Percentiles rank a stretch among this genome's conserved stretches.
Evolutionary conservation across 2,329 filamentous ascomycete species (phyloP).

Genomic region (Aspergillus fructus): DNA sequence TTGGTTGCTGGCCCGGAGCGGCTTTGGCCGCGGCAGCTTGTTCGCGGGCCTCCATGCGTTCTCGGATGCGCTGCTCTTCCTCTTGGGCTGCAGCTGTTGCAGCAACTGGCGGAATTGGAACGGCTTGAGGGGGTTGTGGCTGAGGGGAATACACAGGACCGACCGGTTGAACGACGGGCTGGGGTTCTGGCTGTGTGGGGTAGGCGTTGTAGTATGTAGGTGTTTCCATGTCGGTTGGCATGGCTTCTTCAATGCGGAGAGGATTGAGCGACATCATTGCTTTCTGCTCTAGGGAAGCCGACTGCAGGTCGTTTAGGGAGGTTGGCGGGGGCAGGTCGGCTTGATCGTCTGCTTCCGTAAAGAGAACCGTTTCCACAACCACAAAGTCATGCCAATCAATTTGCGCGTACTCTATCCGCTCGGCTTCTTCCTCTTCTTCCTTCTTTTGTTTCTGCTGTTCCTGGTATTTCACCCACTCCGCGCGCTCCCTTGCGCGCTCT

Average conservation of each 20-base stretch:
- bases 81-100: slow-evolving; percentile 46
- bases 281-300: slow-evolving; percentile 91
- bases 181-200: slow-evolving; percentile 40
- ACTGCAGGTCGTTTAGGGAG: slow-evolving; percentile 86
- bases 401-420: slow-evolving; percentile 73
- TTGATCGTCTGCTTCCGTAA: slow-evolving; percentile 84
- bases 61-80: slow-evolving; percentile 62
- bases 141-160: slow-evolving; percentile 33
- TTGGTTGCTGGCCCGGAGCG: slow-evolving; percentile 56
- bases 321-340: slow-evolving; percentile 85
- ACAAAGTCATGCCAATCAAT: slow-evolving; percentile 99
- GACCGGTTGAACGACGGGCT: slow-evolving; percentile 33
- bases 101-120: slow-evolving; percentile 28
- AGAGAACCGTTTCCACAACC: slow-evolving; percentile 90
- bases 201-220: slow-evolving; percentile 55
- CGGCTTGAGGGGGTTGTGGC: slow-evolving; percentile 27
- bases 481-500: slow-evolving; percentile 76
- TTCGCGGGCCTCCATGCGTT: slow-evolving; percentile 53
- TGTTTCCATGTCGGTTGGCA: slow-evolving; percentile 71
- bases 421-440: slow-evolving; percentile 81
- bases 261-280: slow-evolving; percentile 83
- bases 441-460: slow-evolving; percentile 84
- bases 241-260: slow-evolving; percentile 88
- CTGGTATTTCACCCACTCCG: slow-evolving; percentile 82
- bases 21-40: slow-evolving; percentile 73